These are phyloP conservation scores for Apiospora kogelbergensis DNA, from an alignment of 2,329 filamentous ascomycete species.

Conservation along the genomic window DNA sequence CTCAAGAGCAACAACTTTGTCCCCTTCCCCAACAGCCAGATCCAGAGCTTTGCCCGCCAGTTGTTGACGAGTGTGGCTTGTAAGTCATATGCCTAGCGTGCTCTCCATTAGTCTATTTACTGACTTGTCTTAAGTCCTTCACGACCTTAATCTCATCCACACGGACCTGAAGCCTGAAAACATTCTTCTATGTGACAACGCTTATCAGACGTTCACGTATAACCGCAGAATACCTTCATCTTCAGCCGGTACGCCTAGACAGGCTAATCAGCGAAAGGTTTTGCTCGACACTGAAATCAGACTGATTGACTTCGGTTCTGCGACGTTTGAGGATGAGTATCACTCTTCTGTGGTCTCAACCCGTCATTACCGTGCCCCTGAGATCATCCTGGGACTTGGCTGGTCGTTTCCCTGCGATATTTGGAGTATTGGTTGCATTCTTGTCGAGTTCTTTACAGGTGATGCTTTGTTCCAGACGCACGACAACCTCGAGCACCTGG, in stretches of 20 bases:
- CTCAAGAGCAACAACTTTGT: constrained; percentile 94
- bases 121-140: constrained; percentile 64
- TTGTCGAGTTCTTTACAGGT: constrained; percentile 71
- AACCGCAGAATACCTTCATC: constrained; percentile 70
- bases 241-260: constrained; percentile 57
- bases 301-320: constrained; percentile 70
- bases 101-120: constrained; percentile 4
- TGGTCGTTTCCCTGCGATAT: constrained; percentile 74
- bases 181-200: constrained; percentile 64
- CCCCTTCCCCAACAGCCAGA: constrained; percentile 97
- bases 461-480: constrained; percentile 73
- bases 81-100: constrained; percentile 46
- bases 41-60: constrained; percentile 94
- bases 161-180: constrained; percentile 76
- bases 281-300: constrained; percentile 69
- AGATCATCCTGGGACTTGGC: constrained; percentile 69
- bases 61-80: constrained; percentile 97
- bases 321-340: constrained; percentile 72
- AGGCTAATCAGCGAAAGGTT: constrained; percentile 63
- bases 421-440: constrained; percentile 72
- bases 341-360: constrained; percentile 72
- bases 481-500: constrained; percentile 70
- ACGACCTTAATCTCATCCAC: constrained; percentile 96
- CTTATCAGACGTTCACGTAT: constrained; percentile 70
- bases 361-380: constrained; percentile 67